phyloP scores from a whole-genome alignment of 768 basidiomycete species.

The Tricholoma sp. region DNA sequence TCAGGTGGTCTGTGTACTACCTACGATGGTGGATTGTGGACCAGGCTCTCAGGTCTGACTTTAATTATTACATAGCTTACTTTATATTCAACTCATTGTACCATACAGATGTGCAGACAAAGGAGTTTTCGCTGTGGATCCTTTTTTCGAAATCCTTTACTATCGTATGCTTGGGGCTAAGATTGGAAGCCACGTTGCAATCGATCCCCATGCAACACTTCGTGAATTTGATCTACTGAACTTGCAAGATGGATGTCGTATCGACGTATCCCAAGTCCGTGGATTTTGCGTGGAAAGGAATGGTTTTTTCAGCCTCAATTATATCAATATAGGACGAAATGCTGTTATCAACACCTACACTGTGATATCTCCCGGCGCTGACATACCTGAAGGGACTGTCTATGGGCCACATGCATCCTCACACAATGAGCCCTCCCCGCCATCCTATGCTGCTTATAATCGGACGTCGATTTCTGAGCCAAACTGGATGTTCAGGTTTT shows the following conservation, averaged over 20 bases:
- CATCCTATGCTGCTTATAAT: conserved; percentile 34
- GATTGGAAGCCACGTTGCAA: conserved; percentile 35
- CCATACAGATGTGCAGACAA: conserved; percentile 29
- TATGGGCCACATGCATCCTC: conserved; percentile 46
- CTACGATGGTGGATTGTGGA: conserved; percentile 43
- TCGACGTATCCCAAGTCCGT: conserved; percentile 35
- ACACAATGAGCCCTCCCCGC: conserved; percentile 31
- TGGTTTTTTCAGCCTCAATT: conserved; percentile 36
- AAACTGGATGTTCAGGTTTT: conserved; percentile 23
- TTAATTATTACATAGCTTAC: neutral
- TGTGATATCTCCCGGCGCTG: conserved; percentile 36
- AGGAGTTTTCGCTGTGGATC: conserved; percentile 36
- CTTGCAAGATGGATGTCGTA: conserved; percentile 37
- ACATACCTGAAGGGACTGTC: conserved; percentile 29
- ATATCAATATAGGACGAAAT: conserved; percentile 30
- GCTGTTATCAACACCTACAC: conserved; percentile 40
- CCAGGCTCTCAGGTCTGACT: conserved; percentile 25
- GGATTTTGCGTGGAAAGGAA: conserved; percentile 43
- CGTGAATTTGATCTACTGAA: conserved; percentile 42
- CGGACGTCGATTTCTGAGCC: conserved; percentile 30
- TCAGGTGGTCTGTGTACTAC: conserved; percentile 36
- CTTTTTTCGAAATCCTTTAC: conserved; percentile 32
- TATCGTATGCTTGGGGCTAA: conserved; percentile 41
- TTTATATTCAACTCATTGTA: neutral
- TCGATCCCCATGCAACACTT: conserved; percentile 33